These are phyloP conservation scores for Pontederia paniculata DNA, from an alignment of 176 grass and related monocot species.

Conservation along the genomic window DNA sequence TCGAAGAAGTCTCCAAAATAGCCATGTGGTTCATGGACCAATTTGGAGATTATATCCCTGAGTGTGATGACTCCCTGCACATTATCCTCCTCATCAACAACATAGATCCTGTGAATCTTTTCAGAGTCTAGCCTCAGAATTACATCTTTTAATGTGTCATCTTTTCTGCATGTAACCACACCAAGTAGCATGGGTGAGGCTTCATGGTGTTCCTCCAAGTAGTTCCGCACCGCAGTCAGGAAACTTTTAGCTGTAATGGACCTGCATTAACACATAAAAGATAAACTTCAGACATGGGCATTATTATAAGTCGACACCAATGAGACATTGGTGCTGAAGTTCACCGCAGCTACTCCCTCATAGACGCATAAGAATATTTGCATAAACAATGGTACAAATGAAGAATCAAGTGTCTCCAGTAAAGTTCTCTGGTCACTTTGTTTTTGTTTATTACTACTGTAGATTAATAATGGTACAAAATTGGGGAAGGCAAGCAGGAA, in stretches of 20 bases:
- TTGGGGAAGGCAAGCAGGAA: too few species aligned
- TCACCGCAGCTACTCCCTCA: too few species aligned
- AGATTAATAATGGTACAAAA: too few species aligned
- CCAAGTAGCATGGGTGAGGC: conserved; percentile 43
- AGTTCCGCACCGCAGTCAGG: conserved; percentile 43
- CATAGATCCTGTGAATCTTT: conserved; percentile 87
- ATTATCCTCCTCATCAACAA: conserved; percentile 41
- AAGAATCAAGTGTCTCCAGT: too few species aligned
- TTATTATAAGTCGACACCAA: background rate
- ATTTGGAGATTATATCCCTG: conserved; percentile 93
- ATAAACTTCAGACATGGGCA: background rate
- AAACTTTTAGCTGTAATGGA: conserved; percentile 77
- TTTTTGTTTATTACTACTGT: too few species aligned
- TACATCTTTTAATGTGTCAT: conserved; percentile 56
- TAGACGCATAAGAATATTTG: too few species aligned
- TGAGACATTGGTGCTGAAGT: background rate
- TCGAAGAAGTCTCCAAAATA: conserved; percentile 99
- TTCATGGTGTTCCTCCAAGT: conserved; percentile 58
- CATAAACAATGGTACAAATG: too few species aligned
- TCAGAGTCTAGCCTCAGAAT: conserved; percentile 64
- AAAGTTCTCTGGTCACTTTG: too few species aligned
- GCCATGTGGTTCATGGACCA: conserved; percentile 74
- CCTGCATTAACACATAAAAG: conserved; percentile 30
- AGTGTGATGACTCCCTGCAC: conserved; percentile 75
- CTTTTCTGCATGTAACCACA: conserved; percentile 55